Evolutionary conservation across 1,284 basidiomycete genomes (phyloP), one percentile per base, ranked within the genome.

Genomic region (Irpex sp.): DNA sequence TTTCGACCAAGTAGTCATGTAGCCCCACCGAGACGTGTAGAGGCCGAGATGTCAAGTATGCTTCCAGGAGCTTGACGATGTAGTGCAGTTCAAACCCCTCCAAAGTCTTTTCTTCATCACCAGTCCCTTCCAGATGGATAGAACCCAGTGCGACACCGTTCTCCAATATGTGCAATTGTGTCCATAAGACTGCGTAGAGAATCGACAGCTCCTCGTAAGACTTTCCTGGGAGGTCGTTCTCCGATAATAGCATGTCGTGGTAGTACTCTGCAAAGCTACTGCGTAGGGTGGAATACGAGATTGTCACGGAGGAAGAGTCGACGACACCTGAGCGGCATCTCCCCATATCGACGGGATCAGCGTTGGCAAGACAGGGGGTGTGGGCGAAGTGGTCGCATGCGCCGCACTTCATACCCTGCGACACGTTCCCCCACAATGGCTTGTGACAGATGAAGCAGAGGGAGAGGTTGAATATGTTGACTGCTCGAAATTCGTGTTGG

Each of bases 171-270:
- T 90, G 85, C 17, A 86, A 71, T 69, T 94, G 91, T 0, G 78
- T 82, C 82, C 86, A 89, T 4, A 93, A 74, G 15, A 80, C 73
- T 9, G 82, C 80, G 66, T 81, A 81, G 52, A 85, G 78, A 4
- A 90, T 77, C 1, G 88, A 84, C 3, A 90, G 70, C 68, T 93
- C 91, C 76, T 94, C 92, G 68, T 85, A 88, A 8, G 82, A 81
- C 60, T 74, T 75, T 4, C 71, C 68, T 1, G 68, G 66, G 5
- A 91, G 73, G 17, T 84, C 81, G 4, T 81, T 75, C 51, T 77
- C 72, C 2, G 76, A 75, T 21, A 82, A 68, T 5, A 77, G 68
- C 17, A 88, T 69, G 40, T 82, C 79, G 3, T 73, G 67, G 71
- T 86, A 87, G 64, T 82, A 75, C 8, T 80, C 77, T 13, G 81